phyloP scores from a whole-genome alignment of 257 asterid genomes.

The Petunia secreta region DNA sequence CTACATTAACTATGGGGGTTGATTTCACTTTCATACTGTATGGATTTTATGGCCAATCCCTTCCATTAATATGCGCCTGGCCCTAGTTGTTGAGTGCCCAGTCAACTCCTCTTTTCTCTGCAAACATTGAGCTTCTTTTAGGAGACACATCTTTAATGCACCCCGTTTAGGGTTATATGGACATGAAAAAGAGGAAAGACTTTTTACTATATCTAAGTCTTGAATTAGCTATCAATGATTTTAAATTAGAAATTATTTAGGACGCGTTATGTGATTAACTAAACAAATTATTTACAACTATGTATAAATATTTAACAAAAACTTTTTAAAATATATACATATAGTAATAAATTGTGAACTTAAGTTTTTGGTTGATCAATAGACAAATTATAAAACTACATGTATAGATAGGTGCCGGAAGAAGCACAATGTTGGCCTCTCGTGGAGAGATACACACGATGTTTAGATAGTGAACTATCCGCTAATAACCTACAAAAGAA shows the following conservation, averaged over 20 bases:
- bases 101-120: slow-evolving; percentile 63
- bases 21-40: slow-evolving; percentile 52
- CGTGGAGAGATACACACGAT: no score
- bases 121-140: slow-evolving; percentile 35
- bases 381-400: no score
- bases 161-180: slow-evolving; percentile 38
- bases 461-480: no score
- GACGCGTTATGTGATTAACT: neutral
- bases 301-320: no score
- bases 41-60: slow-evolving; percentile 5
- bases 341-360: no score
- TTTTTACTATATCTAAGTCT: neutral
- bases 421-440: no score
- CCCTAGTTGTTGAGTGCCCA: slow-evolving; percentile 46
- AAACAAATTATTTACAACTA: neutral
- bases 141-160: slow-evolving; percentile 61
- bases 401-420: no score
- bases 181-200: slow-evolving; percentile 10
- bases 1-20: slow-evolving; percentile 54
- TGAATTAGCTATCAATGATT: neutral
- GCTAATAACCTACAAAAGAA: no score
- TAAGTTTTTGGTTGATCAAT: no score
- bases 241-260: neutral
- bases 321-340: no score
- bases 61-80: slow-evolving; percentile 51